Conservation (phyloP, 176 grass and related monocot species). For the Bothriochloa decipiens region DNA sequence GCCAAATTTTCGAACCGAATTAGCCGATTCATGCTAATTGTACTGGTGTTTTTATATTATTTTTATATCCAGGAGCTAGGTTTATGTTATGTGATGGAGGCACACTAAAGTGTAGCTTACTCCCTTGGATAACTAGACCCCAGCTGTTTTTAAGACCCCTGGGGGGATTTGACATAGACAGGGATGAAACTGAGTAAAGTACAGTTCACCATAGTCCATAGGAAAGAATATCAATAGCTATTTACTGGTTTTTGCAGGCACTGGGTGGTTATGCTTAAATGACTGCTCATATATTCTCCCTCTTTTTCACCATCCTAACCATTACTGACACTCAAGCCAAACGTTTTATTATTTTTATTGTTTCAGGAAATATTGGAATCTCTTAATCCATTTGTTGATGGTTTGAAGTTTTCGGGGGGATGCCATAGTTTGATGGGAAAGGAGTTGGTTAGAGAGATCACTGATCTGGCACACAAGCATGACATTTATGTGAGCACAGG, state of each 20-base stretch:
- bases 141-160: not conserved
- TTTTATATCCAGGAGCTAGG: not conserved
- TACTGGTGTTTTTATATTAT: not conserved
- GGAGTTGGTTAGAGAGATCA: slow-evolving; percentile 70
- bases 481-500: slow-evolving; percentile 96
- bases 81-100: not conserved
- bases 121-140: not conserved
- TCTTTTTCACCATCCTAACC: not conserved
- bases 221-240: not conserved
- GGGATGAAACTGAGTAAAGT: not conserved
- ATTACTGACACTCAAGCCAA: not conserved
- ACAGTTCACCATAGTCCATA: not conserved
- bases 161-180: not conserved
- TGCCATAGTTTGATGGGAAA: slow-evolving; percentile 83
- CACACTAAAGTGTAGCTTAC: not conserved
- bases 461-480: slow-evolving; percentile 80
- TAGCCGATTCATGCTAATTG: not conserved
- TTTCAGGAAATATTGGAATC: slow-evolving; percentile 73
- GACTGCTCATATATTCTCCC: not conserved
- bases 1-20: not conserved
- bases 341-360: not conserved
- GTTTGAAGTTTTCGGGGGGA: slow-evolving; percentile 90
- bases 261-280: not conserved
- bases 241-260: not conserved
- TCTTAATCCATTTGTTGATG: slow-evolving; percentile 73